Percentiles rank a stretch among this genome's conserved stretches.
These are phyloP conservation scores for Drechslera avenae DNA, from an alignment of 2,329 filamentous ascomycete genomes.

Conservation along the genomic window DNA sequence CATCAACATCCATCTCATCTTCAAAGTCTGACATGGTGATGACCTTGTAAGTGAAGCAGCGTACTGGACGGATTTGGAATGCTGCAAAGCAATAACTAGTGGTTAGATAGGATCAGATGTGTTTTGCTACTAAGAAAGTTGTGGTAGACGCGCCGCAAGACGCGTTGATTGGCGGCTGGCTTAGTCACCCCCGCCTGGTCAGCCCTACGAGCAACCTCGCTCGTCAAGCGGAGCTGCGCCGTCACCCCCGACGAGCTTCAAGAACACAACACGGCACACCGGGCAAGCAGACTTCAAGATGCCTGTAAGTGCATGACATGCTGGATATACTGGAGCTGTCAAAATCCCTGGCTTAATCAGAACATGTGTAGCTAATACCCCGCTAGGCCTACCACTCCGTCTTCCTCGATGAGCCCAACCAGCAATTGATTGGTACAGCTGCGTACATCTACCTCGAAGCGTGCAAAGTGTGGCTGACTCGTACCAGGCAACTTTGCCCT, in stretches of 20 bases:
- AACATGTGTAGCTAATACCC: conserved; percentile 18
- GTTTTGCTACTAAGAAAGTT: neutral
- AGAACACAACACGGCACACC: conserved; percentile 23
- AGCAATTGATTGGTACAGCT: conserved; percentile 64
- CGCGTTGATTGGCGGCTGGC: conserved; percentile 44
- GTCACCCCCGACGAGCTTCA: conserved; percentile 35
- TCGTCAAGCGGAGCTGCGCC: conserved; percentile 34
- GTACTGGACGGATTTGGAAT: neutral
- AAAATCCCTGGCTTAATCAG: neutral
- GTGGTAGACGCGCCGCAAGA: conserved; percentile 27
- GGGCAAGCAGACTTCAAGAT: conserved; percentile 46
- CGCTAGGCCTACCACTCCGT: conserved; percentile 95
- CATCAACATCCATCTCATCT: conserved; percentile 71
- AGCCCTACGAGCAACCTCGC: conserved; percentile 43
- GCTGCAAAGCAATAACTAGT: neutral
- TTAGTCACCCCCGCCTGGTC: conserved; percentile 40
- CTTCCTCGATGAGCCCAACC: conserved; percentile 81
- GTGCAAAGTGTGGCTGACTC: neutral
- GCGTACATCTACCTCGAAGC: too few species aligned
- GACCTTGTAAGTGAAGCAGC: neutral
- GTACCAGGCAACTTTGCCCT: conserved; percentile 84
- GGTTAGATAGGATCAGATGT: neutral
- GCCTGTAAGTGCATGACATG: conserved; percentile 49
- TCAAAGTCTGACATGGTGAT: conserved; percentile 62
- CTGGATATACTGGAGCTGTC: neutral